Base-by-base conservation (phyloP, 108 stramenopile genomes). In the Skeletonema menzelii region DNA sequence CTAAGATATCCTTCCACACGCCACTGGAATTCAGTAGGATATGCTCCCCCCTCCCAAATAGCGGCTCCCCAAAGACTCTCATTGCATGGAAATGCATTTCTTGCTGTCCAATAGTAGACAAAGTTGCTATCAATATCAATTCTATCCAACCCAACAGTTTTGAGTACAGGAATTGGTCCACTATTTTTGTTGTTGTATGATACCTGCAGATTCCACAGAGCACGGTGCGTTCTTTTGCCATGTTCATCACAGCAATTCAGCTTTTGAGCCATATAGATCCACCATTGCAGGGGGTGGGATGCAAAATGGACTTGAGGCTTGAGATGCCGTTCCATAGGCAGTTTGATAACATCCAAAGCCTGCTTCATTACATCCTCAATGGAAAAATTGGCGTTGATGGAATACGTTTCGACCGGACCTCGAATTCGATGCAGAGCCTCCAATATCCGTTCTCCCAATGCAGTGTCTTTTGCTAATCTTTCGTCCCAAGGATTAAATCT, bases 401-500 rank as follows among this genome's bases (percentile, higher is more conserved):
- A 27, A 46, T 34, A 17, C 10, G 56, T 64, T 38, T 60, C 56
- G 27, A 20, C 5, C 15, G 63, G 62, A 27, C 64, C 75, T 14
- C 8, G 10, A 22, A 78, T 32, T 13, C 72, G 66, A 27, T 68
- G 17, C 0, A 77, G 55, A 0, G 66, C 58, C 15, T 55, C 20
- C 62, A 82, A 37, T 22, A 77, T 82, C 24, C 76, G 70, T n/a
- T 28, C 15, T 26, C 71, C 76, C 1, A 82, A 27, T 17, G 14
- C 49, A 12, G 19, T 12, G 65, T 77, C 81, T 24, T 72, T 72
- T 3, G 56, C 73, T 20, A 77, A 49, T 72, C 81, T 64, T 3
- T 77, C 72, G 56, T 82, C 82, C 76, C 82, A 78, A 8, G 82
- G 82, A 77, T 82, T 82, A 55, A 68, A 82, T n/a, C 38, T 3